Evolutionary conservation across 2,329 filamentous ascomycete genomes (phyloP).

Genomic region (Beauveria caledonica): DNA sequence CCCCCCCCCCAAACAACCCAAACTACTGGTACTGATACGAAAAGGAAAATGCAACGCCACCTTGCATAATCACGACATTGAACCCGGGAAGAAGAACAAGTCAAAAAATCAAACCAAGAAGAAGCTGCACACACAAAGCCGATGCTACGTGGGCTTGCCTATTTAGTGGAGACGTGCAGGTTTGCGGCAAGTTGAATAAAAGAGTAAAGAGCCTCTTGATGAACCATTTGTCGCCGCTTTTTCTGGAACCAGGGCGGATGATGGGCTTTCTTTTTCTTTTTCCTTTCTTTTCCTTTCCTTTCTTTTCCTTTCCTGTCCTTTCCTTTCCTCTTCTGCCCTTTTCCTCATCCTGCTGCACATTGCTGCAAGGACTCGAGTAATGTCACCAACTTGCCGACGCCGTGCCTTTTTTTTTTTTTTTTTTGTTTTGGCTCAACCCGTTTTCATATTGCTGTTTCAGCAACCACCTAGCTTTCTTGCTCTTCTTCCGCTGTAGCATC

Average conservation of each 20-base stretch:
- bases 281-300: background rate
- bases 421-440: background rate
- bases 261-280: background rate
- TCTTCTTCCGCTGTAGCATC: too few relatives aligned
- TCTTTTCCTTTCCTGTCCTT: background rate
- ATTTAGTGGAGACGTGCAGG: background rate
- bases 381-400: conserved; percentile 2
- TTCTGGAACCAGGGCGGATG: background rate
- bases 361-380: conserved; percentile 6
- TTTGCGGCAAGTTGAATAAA: background rate
- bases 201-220: background rate
- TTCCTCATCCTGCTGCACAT: background rate
- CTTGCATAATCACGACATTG: background rate
- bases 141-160: conserved; percentile 10
- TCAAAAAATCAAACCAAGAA: background rate
- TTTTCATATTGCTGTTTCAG: background rate
- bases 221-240: background rate
- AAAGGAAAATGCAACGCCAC: too few relatives aligned
- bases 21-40: too few relatives aligned
- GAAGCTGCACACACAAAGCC: background rate
- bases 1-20: too few relatives aligned
- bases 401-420: background rate
- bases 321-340: background rate
- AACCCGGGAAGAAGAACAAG: background rate
- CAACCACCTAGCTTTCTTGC: background rate